These are phyloP conservation scores for Huntiella omanensis DNA, from an alignment of 2,329 filamentous ascomycete species.

Conservation along the genomic window DNA sequence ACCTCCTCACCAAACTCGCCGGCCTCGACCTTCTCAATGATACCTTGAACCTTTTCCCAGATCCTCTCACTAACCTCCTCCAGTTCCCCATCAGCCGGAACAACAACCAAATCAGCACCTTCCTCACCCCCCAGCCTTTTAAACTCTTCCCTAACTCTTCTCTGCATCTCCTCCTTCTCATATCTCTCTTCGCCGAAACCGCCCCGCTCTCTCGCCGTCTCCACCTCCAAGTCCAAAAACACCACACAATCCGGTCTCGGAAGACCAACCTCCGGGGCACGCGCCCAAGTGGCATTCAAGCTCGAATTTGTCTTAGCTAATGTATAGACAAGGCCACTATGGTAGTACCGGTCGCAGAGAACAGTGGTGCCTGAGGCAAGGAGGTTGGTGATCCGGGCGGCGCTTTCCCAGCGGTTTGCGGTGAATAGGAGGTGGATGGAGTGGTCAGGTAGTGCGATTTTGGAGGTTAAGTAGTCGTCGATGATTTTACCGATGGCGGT, in stretches of 20 bases:
- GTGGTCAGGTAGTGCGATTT: conserved; percentile 63
- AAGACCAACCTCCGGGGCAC: conserved; percentile 66
- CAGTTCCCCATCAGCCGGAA: conserved; percentile 33
- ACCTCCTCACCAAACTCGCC: conserved; percentile 16
- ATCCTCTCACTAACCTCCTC: conserved; percentile 38
- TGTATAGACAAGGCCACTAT: conserved; percentile 84
- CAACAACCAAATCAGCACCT: conserved; percentile 30
- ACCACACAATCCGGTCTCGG: conserved; percentile 74
- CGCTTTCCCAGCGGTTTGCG: conserved; percentile 74
- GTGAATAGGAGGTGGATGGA: conserved; percentile 80
- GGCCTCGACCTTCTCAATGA: conserved; percentile 29
- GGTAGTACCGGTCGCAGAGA: conserved; percentile 84
- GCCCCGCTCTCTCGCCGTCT: conserved; percentile 54
- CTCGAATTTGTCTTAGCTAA: conserved; percentile 63
- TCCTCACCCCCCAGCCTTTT: conserved; percentile 9
- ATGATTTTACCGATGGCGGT: conserved; percentile 81
- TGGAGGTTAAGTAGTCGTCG: conserved; percentile 57
- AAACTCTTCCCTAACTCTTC: conserved; percentile 58
- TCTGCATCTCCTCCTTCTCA: conserved; percentile 69
- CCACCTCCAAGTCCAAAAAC: conserved; percentile 66
- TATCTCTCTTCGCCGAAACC: conserved; percentile 82
- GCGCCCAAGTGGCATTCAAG: conserved; percentile 61
- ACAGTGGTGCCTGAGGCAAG: conserved; percentile 53
- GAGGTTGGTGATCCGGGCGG: conserved; percentile 28
- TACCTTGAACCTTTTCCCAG: conserved; percentile 30